Evolutionary conservation across 192 early-diverging fungal species (phyloP), one percentile per base, ranked within the genome.

Genomic region (Backusella morwellensis): DNA sequence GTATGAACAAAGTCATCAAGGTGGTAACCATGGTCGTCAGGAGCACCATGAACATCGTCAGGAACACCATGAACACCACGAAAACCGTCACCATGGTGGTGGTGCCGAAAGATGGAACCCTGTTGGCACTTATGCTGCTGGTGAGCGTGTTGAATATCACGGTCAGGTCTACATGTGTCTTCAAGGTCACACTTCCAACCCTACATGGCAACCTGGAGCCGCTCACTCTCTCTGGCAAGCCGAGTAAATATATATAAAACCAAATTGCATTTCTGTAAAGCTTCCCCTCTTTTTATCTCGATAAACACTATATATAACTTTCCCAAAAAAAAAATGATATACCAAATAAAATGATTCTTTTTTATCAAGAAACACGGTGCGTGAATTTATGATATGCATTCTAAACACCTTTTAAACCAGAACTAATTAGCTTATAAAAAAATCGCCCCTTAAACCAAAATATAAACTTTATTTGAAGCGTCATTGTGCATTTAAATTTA

Each of bases 61-160:
- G 14, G 35, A 74, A 9, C 38, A 78, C 17, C 56, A 26, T 59
- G 19, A 63, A 14, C 56, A 63, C 3, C 8, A 29, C 2, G 68
- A 82, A 40, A 54, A 77, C 4, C 68, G 63, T 23, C 68, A 79
- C 5, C 40, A 71, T 17, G 21, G 36, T 14, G 35, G 70, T 71
- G 70, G 23, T 69, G 77, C 38, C 26, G 35, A 67, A 1, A 76
- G 84, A 66, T 87, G 86, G 86, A 75, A 85, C 34, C 75, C 78
- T 9, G 75, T 80, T 40, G 86, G 86, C 38, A 82, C 41, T 50
- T 87, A 87, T 77, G 78, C 80, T 19, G 73, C 86, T 56, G 86
- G 86, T 38, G 86, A 87, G 59, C 81, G 82, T 72, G 84, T 87
- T 69, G 77, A 78, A 54, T 87, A 81, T 68, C 80, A 85, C 32